Base-by-base conservation (phyloP, 768 basidiomycete genomes). In the Hericium erinaceus region DNA sequence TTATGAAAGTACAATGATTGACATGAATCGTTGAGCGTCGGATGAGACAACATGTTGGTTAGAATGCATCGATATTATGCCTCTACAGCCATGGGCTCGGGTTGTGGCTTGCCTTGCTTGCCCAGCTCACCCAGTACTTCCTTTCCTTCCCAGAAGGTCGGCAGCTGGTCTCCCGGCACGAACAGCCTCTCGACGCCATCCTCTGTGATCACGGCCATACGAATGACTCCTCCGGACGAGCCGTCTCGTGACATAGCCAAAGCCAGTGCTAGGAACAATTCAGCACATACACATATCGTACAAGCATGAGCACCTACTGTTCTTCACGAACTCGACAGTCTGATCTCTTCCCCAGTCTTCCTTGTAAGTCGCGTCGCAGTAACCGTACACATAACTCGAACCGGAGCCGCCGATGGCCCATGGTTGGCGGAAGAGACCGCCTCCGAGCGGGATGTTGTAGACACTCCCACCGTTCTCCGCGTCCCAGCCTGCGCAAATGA, bases 391-490 rank as follows among this genome's bases (percentile, higher is more conserved):
- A 69, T 98, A 99, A 8, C 94, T 93, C 39, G 94, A 97, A 8
- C 97, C 97, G 53, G 93, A 95, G 24, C 93, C 94, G 70, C 95
- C 97, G 61, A 99, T 98, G 51, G 95, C 92, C 97, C 97, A 99
- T 7, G 95, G 95, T 64, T 95, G 95, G 59, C 90, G 84, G 82
- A 99, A 98, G 49, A 95, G 75, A 26, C 97, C 97, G 55, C 97
- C 97, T 22, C 97, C 97, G 13, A 99, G 78, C 15, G 97, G 95
- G 60, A 99, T 92, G 70, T 95, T 98, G 74, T 94, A 98, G 24
- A 98, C 95, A 59, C 88, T 89, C 1, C 95, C 90, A 16, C 97
- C 95, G 39, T 72, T 75, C 62, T 92, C 85, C 66, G 84, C 86
- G 72, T 99, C 97, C 95, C 95, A 99, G 0, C 97, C 97, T 11